Evolutionary conservation across 78 protist genomes (phyloP).

Genomic region (Planoprotostelium fungivorum): DNA sequence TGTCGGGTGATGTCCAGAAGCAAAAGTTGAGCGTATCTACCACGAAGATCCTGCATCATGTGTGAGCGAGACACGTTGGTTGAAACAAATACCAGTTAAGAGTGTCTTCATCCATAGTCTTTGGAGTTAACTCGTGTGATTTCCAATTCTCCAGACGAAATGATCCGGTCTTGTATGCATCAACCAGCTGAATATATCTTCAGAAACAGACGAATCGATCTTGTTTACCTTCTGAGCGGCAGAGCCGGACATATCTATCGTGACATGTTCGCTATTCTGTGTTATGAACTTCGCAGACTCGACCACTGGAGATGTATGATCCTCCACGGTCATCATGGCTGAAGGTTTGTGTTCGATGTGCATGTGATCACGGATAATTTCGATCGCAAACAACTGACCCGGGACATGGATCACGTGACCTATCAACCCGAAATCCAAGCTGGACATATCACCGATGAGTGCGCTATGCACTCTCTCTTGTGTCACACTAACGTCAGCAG

Average conservation of each 20-base stretch:
- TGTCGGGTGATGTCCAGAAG: slow-evolving; percentile 71
- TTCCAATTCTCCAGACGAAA: neutral
- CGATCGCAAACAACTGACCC: too few species aligned
- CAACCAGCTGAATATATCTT: neutral
- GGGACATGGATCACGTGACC: too few species aligned
- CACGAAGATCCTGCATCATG: slow-evolving; percentile 56
- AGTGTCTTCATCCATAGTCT: neutral
- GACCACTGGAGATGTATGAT: neutral
- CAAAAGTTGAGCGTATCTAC: slow-evolving; percentile 79
- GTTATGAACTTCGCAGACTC: neutral
- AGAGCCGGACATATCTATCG: neutral
- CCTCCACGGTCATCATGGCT: too few species aligned
- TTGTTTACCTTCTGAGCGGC: neutral
- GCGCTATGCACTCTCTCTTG: too few species aligned
- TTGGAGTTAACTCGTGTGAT: neutral
- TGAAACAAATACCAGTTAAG: neutral
- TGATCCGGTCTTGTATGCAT: neutral
- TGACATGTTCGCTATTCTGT: neutral
- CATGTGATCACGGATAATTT: too few species aligned
- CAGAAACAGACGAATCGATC: too few species aligned
- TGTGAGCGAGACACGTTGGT: neutral
- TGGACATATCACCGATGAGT: too few species aligned
- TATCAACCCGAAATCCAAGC: too few species aligned
- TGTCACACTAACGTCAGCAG: too few species aligned
- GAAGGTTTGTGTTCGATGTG: too few species aligned